phyloP scores from a whole-genome alignment of 192 early-diverging fungal genomes.

The Coemansia asiatica region DNA sequence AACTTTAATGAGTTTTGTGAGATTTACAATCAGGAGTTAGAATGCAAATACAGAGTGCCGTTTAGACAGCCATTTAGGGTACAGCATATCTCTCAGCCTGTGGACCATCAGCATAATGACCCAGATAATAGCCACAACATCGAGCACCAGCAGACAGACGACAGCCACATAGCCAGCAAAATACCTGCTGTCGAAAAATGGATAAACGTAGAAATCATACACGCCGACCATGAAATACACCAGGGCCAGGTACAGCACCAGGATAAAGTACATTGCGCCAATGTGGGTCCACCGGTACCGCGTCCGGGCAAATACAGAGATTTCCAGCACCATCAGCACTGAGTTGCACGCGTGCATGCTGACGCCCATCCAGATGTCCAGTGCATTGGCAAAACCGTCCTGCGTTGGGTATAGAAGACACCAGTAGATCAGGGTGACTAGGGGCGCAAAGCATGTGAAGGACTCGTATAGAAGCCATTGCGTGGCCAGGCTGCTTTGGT shows the following conservation, averaged over 20 bases:
- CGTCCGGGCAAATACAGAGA: slow-evolving; percentile 19
- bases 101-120: slow-evolving; percentile 41
- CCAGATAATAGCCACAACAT: slow-evolving; percentile 38
- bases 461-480: slow-evolving; percentile 51
- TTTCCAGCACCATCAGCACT: slow-evolving; percentile 34
- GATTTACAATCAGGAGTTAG: too few species aligned
- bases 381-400: slow-evolving; percentile 6
- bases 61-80: slow-evolving; percentile 18
- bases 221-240: slow-evolving; percentile 49
- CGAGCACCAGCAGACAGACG: slow-evolving; percentile 27
- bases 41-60: slow-evolving; percentile 1
- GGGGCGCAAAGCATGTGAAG: slow-evolving; percentile 45
- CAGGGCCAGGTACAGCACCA: slow-evolving; percentile 39
- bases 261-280: background rate
- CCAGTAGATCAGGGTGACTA: slow-evolving; percentile 50
- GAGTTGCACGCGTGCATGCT: slow-evolving; percentile 50
- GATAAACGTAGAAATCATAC: slow-evolving; percentile 52
- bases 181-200: slow-evolving; percentile 39
- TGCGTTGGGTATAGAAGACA: slow-evolving; percentile 36
- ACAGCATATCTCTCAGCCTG: slow-evolving; percentile 23
- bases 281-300: slow-evolving; percentile 27
- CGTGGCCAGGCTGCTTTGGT: slow-evolving; percentile 29
- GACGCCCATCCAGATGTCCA: slow-evolving; percentile 41
- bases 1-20: too few species aligned
- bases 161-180: slow-evolving; percentile 42